Base-by-base conservation (phyloP, 305 asterid genomes). In the Lippia alba region DNA sequence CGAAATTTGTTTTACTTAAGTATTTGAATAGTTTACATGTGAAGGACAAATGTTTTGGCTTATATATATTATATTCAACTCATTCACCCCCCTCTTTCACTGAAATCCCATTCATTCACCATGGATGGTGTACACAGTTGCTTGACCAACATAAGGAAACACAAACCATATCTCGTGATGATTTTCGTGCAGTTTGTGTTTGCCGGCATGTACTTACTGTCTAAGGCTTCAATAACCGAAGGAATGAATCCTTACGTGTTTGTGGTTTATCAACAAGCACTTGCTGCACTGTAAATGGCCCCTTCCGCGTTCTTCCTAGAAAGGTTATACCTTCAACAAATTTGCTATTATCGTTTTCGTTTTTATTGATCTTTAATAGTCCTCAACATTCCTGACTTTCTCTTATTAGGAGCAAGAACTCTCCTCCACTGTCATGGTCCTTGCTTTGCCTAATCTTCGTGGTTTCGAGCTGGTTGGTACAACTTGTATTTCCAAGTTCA, bases 171-270 rank as follows among this genome's bases (percentile, higher is more conserved):
- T 32, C 16, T 88, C 15, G 89, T 76, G 18, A 83, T 88, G 90
- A 51, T 88, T 6, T 14, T 80, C 40, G 75, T 82, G 14, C 92
- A 86, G 71, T 30, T 79, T 15, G 63, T 72, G 32, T 84, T 62
- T 65, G 87, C 92, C 18, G 95, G 95, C 66, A 75, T 73, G 83
- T 64, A 79, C 45, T 49, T 82, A 56, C 11, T 82, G 40, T 78
- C 86, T 19, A 82, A 82, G 66, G 81, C 83, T 36, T 36, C 41
- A 36, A 8, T 36, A 36, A 36, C 41, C 9, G 41, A 36, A 36
- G 41, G 41, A 36, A 36, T 36, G 41, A 36, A 36, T 36, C 41
- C 41, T 36, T 36, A 36, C 41, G 41, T 36, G 41, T 36, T 36
- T 36, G 41, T 36, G 41, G 41, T 36, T 36, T 36, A 36, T 36